Evolutionary conservation across 192 early-diverging fungal species (phyloP), one percentile per base, ranked within the genome.

Genomic region (Dimargaris verticillata): DNA sequence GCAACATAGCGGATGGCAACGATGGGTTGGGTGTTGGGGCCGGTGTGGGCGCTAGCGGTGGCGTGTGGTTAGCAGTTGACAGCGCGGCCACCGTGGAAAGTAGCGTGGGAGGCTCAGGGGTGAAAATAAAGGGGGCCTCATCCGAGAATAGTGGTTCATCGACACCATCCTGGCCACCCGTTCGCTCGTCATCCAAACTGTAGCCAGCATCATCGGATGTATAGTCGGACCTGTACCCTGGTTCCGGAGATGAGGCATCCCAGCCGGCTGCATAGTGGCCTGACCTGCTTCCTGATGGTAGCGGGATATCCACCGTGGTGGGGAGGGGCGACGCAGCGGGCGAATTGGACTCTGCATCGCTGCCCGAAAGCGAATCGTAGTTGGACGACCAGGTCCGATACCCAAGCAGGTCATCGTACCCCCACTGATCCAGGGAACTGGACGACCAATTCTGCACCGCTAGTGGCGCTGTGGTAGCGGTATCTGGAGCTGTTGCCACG

Each of bases 381-480:
- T 33, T 38, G 53, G 26, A 26, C 18, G 53, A 55, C 33, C 33
- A 26, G 17, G 26, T 26, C 28, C 18, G 53, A 7, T 28, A 55
- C 18, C 53, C 53, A 0, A 55, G 26, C 26, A 55, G 10, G 17
- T 55, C 28, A 15, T 33, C 28, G 28, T 55, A 55, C 22, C 28
- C 53, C 53, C 53, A 55, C 18, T 55, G 53, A 38, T 55, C 53
- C 53, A 55, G 53, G 12, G 53, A 55, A 38, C 53, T 55, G 28
- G 53, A 55, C 29, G 53, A 55, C 53, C 53, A 55, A 18, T 55
- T 55, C 6, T 38, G 15, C 3, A 17, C 18, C 18, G 47, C 47
- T 22, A 12, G 15, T 22, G 2, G 47, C 18, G 47, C 47, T 11
- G 11, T 3, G 47, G 33, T 18, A 18, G 26, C 49, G 10, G 10